phyloP scores from a whole-genome alignment of 305 asterid species.

The Caryopteris hybrid region DNA sequence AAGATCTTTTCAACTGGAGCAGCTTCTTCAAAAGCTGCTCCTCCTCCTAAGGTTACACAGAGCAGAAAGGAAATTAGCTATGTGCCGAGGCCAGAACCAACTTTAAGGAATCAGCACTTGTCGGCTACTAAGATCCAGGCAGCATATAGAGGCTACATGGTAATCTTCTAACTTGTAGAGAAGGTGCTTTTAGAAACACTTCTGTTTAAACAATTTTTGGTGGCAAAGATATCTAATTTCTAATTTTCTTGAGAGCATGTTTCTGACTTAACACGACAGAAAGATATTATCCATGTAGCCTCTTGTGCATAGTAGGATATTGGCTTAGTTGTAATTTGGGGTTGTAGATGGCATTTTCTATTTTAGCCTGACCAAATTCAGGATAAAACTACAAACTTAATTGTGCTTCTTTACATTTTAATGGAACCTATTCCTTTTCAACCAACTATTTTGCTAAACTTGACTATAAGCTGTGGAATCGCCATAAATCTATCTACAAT shows the following conservation, averaged over 20 bases:
- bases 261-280: no score
- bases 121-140: constrained; percentile 86
- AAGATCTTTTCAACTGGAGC: constrained; percentile 30
- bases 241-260: no score
- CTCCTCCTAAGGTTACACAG: constrained; percentile 34
- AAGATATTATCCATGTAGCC: no score
- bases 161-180: constrained; percentile 31
- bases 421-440: not conserved
- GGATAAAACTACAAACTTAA: not conserved
- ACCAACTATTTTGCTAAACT: not conserved
- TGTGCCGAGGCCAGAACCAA: constrained; percentile 63
- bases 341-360: not conserved
- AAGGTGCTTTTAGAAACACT: not conserved
- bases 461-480: not conserved
- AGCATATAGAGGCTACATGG: constrained; percentile 74
- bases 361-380: not conserved
- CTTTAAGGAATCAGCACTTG: constrained; percentile 42
- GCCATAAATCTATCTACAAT: not conserved
- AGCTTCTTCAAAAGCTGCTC: constrained; percentile 32
- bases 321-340: no score
- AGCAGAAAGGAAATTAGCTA: constrained; percentile 43
- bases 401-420: not conserved
- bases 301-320: no score
- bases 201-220: not conserved
- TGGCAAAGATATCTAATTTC: not conserved